Evolutionary conservation across 306 rosid species (phyloP), one percentile per base, ranked within the genome.

Genomic region (Gillenia trifoliata): DNA sequence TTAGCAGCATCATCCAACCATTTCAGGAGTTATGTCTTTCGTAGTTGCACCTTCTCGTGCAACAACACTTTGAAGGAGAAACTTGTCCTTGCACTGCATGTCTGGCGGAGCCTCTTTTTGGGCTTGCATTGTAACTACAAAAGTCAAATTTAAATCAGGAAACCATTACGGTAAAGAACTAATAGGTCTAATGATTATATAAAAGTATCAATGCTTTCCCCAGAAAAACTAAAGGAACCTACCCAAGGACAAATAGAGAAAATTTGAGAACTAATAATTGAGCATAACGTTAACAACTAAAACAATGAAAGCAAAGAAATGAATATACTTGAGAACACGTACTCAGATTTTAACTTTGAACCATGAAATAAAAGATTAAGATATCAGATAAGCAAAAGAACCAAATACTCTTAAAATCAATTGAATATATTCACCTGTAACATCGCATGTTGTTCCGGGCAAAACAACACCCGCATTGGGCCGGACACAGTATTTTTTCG

Each of bases 71-170:
- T 82, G 89, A 77, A 85, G 83, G 29, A 85, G 78, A 70, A 85
- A 85, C 50, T 85, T 85, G 78, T 85, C 89, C 84, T 79, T 85
- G 84, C 86, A 85, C 70, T 82, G 89, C 86, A 85, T 79, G 71
- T 82, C 84, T 20, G 66, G 60, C 29, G 81, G 86, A 11, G 73
- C 25, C 72, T 80, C 89, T 62, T 79, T 85, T 13, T 72, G 86
- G 28, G 82, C 76, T 76, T 85, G 89, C 89, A 85, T 85, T 50
- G 86, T 85, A 30, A 85, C 86, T 85, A 57, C 63, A 36, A 75
- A 38, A 66, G 29, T 26, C 69, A 60, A 63, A 47, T 11, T 47
- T 30, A 54, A 45, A 66, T 62, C 68, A 73, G 69, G 40, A 66
- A 72, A 69, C 52, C 41, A 40, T 20, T 19, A 38, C 17, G 20